Evolutionary conservation across 2,329 filamentous ascomycete species (phyloP).

Genomic region (Cytospora chrysosperma): DNA sequence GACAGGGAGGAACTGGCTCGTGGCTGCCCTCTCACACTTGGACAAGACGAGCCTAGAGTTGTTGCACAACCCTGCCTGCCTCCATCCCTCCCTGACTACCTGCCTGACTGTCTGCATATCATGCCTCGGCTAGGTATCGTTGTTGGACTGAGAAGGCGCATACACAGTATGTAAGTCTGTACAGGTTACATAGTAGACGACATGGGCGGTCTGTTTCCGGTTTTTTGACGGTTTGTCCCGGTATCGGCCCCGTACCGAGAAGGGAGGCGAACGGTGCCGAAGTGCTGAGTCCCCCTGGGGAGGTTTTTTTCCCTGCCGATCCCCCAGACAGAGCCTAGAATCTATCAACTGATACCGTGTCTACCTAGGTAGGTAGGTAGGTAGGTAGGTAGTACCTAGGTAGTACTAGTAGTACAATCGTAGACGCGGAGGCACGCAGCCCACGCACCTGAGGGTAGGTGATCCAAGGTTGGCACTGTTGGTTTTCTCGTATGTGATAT

Average conservation of each 20-base stretch:
- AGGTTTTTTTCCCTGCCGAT: background rate
- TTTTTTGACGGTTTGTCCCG: conserved; percentile 1
- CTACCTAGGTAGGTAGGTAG: too few relatives aligned
- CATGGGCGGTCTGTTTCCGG: background rate
- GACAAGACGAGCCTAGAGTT: background rate
- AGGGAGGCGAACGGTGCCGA: background rate
- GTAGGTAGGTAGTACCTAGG: too few relatives aligned
- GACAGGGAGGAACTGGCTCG: background rate
- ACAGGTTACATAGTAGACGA: too few relatives aligned
- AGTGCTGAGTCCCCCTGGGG: background rate
- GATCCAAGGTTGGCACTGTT: too few relatives aligned
- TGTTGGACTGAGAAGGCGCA: background rate
- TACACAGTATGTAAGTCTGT: too few relatives aligned
- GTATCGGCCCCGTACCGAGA: conserved; percentile 23
- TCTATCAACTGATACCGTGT: too few relatives aligned
- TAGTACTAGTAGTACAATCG: too few relatives aligned
- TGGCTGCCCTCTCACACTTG: background rate
- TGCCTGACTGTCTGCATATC: too few relatives aligned
- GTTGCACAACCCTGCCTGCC: background rate
- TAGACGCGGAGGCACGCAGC: background rate
- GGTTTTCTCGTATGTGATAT: too few relatives aligned
- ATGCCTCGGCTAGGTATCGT: background rate
- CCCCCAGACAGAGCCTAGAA: background rate
- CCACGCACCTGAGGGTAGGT: too few relatives aligned
- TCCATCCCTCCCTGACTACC: too few relatives aligned